These are phyloP conservation scores for Aspergillus biplanus DNA, from an alignment of 495 filamentous ascomycete genomes.

Conservation along the genomic window DNA sequence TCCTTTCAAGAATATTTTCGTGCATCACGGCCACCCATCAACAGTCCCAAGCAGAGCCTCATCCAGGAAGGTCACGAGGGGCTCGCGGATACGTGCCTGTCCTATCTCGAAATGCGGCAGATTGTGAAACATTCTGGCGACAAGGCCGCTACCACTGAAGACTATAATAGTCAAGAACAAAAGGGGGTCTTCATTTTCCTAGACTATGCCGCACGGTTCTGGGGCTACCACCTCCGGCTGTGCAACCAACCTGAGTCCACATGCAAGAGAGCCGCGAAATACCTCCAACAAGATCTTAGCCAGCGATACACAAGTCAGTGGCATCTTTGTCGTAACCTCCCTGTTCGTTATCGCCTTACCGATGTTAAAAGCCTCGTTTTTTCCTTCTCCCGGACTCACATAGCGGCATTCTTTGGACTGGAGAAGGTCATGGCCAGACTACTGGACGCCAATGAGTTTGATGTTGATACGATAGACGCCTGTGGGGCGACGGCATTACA, in stretches of 20 bases:
- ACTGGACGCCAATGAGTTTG: background rate
- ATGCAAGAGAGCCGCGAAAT: background rate
- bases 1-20: background rate
- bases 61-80: background rate
- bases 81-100: background rate
- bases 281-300: background rate
- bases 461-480: background rate
- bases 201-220: background rate
- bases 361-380: background rate
- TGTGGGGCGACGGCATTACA: background rate
- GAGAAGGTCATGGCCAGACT: background rate
- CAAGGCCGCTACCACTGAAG: background rate
- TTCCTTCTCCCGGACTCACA: background rate
- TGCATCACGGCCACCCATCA: background rate
- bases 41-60: background rate
- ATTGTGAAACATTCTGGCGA: background rate
- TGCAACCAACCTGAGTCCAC: background rate
- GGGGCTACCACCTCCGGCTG: background rate
- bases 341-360: background rate
- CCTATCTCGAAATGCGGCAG: background rate
- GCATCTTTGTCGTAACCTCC: background rate
- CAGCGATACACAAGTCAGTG: background rate
- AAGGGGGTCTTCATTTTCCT: background rate
- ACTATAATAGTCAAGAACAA: background rate
- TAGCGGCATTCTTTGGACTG: background rate